Percentiles rank a stretch among this genome's conserved stretches.
Conservation (phyloP, 2,329 filamentous ascomycete genomes). For the Colletotrichum sp. region DNA sequence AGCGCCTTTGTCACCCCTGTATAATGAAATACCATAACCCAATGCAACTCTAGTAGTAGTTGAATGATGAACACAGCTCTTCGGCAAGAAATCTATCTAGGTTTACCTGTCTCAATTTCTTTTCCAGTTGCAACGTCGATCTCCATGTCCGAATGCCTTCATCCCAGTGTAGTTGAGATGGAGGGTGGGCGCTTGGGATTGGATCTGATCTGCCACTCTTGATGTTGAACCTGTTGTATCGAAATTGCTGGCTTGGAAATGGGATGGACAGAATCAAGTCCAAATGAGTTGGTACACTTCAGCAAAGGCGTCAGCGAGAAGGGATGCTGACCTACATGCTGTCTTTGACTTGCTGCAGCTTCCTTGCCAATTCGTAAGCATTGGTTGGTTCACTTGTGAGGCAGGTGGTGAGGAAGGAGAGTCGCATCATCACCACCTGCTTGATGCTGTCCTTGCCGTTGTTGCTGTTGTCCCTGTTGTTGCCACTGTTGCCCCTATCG, state of each 20-base stretch:
- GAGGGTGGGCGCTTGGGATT: not conserved
- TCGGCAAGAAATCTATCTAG: not conserved
- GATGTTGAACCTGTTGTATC: not conserved
- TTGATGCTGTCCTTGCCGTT: not conserved
- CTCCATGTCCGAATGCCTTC: not conserved
- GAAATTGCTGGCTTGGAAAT: not conserved
- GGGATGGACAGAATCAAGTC: not conserved
- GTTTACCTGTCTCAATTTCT: not conserved
- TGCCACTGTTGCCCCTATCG: not conserved
- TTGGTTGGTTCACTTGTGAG: not conserved
- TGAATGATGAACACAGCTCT: constrained; percentile 12
- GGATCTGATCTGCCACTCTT: not conserved
- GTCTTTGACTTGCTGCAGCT: not conserved
- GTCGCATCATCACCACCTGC: not conserved
- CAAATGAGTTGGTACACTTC: not conserved
- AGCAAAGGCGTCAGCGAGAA: not conserved
- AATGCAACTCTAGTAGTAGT: not conserved
- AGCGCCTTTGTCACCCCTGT: not conserved
- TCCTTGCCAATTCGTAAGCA: not conserved
- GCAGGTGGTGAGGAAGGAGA: not conserved
- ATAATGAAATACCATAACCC: not conserved
- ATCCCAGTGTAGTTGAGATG: not conserved
- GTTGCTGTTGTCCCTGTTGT: not conserved
- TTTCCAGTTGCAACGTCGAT: not conserved
- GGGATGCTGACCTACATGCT: not conserved